Evolutionary conservation across 2,329 filamentous ascomycete genomes (phyloP).

Genomic region (Falciphora oryzae): DNA sequence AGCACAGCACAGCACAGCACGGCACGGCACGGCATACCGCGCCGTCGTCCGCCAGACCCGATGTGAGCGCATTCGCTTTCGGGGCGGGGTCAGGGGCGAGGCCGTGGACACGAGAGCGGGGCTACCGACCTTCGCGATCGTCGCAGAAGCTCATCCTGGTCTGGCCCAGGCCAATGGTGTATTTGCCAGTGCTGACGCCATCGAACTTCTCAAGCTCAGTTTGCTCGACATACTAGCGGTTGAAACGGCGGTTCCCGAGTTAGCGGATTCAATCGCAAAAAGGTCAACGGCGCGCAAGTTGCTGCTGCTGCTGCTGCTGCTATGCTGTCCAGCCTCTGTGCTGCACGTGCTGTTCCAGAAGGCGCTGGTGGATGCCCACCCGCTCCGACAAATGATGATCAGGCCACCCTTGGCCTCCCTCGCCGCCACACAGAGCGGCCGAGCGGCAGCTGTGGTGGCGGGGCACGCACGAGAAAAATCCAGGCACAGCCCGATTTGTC

Average conservation of each 20-base stretch:
- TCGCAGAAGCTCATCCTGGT: constrained; percentile 92
- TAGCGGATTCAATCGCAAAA: neutral
- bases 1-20: neutral
- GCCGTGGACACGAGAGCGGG: constrained; percentile 5
- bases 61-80: neutral
- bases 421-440: neutral
- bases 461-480: neutral
- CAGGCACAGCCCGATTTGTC: neutral
- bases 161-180: constrained; percentile 86
- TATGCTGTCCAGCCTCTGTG: neutral
- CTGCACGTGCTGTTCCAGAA: neutral
- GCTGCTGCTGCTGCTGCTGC: neutral
- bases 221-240: constrained; percentile 72
- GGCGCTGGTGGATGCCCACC: neutral
- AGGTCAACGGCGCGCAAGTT: neutral
- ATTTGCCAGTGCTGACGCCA: constrained; percentile 75
- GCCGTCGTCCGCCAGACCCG: no score
- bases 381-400: neutral
- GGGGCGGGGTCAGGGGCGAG: neutral
- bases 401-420: no score
- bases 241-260: neutral
- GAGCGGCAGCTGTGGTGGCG: neutral
- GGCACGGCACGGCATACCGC: no score
- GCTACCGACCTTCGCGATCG: constrained; percentile 69
- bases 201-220: constrained; percentile 79